These are phyloP conservation scores for Kodamaea alishanica DNA, from an alignment of 1,139 yeast genomes.

Conservation along the genomic window DNA sequence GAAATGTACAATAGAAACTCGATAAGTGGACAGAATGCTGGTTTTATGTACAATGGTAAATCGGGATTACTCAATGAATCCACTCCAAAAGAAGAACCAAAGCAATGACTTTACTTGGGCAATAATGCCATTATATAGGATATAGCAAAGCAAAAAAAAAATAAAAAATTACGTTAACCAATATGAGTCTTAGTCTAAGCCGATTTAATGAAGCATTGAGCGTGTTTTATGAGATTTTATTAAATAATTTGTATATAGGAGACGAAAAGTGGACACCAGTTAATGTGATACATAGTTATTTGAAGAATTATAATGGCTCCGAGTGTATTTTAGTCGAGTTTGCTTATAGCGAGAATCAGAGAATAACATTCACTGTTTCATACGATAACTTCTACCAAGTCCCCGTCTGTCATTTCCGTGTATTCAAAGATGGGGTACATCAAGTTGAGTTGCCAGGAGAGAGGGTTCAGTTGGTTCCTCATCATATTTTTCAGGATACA, in stretches of 20 bases:
- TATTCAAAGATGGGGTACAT: slow-evolving; percentile 3
- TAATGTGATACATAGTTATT: neutral
- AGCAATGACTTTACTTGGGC: no score
- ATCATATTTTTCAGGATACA: slow-evolving; percentile 26
- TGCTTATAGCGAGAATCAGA: neutral
- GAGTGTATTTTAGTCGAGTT: slow-evolving; percentile 4
- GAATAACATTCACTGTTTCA: slow-evolving; percentile 23
- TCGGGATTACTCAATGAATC: slow-evolving; percentile 44
- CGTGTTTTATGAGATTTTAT: neutral
- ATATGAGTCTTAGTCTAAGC: slow-evolving; percentile 1
- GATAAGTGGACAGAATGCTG: slow-evolving; percentile 44
- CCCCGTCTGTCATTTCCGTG: slow-evolving; percentile 31
- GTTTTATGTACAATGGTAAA: slow-evolving; percentile 46
- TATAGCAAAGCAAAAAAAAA: no score
- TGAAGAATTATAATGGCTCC: slow-evolving; percentile 2
- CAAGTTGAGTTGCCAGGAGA: slow-evolving; percentile 3
- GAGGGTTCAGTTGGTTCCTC: slow-evolving; percentile 16
- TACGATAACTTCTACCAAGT: slow-evolving; percentile 30
- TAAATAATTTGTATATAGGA: neutral
- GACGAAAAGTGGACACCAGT: neutral
- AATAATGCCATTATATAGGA: no score
- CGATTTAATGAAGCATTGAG: neutral
- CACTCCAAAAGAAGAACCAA: slow-evolving; percentile 23
- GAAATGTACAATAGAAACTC: slow-evolving; percentile 46
- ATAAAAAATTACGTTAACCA: no score